Conservation (phyloP, 1,139 yeast genomes). For the Taiozyma sp. region DNA sequence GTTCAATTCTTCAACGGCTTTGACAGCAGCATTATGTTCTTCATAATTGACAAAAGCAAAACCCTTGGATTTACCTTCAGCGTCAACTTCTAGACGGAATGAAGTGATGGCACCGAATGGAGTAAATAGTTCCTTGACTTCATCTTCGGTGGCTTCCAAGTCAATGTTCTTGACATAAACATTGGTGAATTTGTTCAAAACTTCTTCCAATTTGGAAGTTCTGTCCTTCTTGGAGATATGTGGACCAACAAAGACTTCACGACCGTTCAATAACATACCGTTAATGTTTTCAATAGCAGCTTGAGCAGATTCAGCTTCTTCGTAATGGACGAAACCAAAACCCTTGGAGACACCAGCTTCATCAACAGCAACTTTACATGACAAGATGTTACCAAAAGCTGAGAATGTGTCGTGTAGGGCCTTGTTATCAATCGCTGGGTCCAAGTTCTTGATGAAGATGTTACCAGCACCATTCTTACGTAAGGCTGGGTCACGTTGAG, state of each 20-base stretch:
- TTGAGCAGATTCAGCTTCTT: slow-evolving; percentile 85
- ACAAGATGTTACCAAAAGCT: slow-evolving; percentile 92
- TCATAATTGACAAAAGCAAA: slow-evolving; percentile 94
- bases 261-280: slow-evolving; percentile 98
- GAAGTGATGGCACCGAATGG: slow-evolving; percentile 82
- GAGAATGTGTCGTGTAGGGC: slow-evolving; percentile 97
- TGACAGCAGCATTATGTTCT: slow-evolving; percentile 79
- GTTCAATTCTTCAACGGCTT: slow-evolving; percentile 90
- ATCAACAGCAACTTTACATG: slow-evolving; percentile 97
- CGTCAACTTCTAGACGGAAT: slow-evolving; percentile 73
- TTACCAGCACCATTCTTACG: slow-evolving; percentile 97
- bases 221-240: slow-evolving; percentile 94
- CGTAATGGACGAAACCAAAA: slow-evolving; percentile 97
- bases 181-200: slow-evolving; percentile 92
- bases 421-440: slow-evolving; percentile 98
- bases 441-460: slow-evolving; percentile 97
- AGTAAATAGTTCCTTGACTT: slow-evolving; percentile 67
- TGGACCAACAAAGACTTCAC: slow-evolving; percentile 93
- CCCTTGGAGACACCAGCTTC: slow-evolving; percentile 89
- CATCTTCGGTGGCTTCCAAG: slow-evolving; percentile 63
- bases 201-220: slow-evolving; percentile 87
- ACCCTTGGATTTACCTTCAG: slow-evolving; percentile 89
- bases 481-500: slow-evolving; percentile 96
- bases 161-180: slow-evolving; percentile 90
- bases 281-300: slow-evolving; percentile 97